Base-by-base conservation (phyloP, 1,284 basidiomycete species). In the Violaceomyces palustris region DNA sequence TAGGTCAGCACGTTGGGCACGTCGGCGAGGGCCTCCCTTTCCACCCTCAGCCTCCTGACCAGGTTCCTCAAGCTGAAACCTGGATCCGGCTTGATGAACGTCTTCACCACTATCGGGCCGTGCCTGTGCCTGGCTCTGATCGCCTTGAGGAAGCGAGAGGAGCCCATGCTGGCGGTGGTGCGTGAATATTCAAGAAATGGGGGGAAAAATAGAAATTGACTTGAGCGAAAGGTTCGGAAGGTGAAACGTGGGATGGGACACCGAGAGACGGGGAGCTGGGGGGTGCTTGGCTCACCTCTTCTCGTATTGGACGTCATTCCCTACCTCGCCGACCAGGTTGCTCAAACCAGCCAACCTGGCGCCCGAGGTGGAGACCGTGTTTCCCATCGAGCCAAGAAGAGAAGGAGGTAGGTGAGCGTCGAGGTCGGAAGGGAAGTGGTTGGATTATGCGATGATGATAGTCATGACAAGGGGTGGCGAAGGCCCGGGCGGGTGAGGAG, bases 101-200 rank as follows among this genome's bases (percentile, higher is more conserved):
- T 82, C 77, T 88, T 88, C 58, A 87, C 78, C 23, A 88, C 81
- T 15, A 89, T 77, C 10, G 81, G 81, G 0, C 85, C 85, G 58
- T 83, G 80, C 36, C 77, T 76, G 74, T 88, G 86, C 28, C 82
- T 78, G 42, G 83, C 88, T 49, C 83, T 80, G 45, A 89, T 89
- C 0, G 92, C 87, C 78, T 96, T 96, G 58, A 98, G 81, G 71
- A 97, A 97, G 15, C 93, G 84, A 7, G 92, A 86, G n/a, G 87
- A 84, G 31, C 85, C 90, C 72, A 92, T 78, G 72, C 87, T 89
- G 54, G 4, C 2, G 17, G n/a, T n/a, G 11, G 35, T 11, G 11
- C 9, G 9, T 42, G 21, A 25, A 25, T 10, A 41, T 15, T 10
- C 37, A n/a, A n/a, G n/a, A n/a, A n/a, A n/a, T n/a, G n/a, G n/a